Base-by-base conservation (phyloP, 805 yeast genomes). In the Saccharomycopsis capsularis region DNA sequence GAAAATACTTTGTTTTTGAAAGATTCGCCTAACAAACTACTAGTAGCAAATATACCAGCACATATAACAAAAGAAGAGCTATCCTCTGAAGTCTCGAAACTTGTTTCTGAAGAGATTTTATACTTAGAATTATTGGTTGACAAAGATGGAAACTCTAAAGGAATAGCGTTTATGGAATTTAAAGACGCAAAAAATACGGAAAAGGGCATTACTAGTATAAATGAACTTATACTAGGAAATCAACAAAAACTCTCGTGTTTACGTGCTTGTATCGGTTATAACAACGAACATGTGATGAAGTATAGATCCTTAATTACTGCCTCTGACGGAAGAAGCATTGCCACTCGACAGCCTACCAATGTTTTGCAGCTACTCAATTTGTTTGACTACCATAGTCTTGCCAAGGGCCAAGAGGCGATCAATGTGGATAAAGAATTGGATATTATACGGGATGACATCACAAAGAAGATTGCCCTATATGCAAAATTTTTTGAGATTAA, bases 361-460 rank as follows among this genome's bases (percentile, higher is more conserved):
- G 87, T 85, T 1, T 59, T 90, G 5, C 79, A 83, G 48, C 63
- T 89, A 3, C 61, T 85, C 34, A 90, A 89, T 59, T 67, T 79
- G 41, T 71, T 86, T 1, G 74, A 82, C 2, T 74, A 82, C 1
- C 78, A 78, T 32, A 95, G 85, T 54, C 63, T 86, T 47, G 63
- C 71, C 19, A 78, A 78, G 39, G 76, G 71, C 23, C 61, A 60
- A 0, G 73, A 68, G 27, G 78, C 22, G 19, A 9, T n/a, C 13
- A 15, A 6, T 32, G 27, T 47, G 3, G 45, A 40, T 9, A 32
- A 40, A 11, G 49, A 45, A 22, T 30, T 68, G 55, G 64, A 70
- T 22, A 78, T 75, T 42, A 67, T 83, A 18, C 61, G 69, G 40
- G 68, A 70, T 3, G 83, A 85, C 34, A 70, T 90, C 21, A 48